Base-by-base conservation (phyloP, 176 grass and related monocot genomes). In the Melocanna baccifera region DNA sequence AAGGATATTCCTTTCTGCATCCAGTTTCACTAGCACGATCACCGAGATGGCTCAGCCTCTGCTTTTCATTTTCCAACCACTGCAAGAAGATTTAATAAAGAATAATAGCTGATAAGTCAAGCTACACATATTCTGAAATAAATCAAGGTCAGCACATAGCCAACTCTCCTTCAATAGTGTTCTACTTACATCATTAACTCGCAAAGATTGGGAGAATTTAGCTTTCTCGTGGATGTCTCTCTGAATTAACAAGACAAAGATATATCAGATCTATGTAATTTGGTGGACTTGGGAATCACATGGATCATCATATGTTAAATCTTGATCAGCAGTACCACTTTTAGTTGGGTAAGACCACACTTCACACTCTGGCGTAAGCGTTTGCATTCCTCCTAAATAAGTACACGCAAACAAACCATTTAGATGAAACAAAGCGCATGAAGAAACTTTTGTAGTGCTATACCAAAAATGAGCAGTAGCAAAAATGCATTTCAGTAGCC, bases 1-100 rank as follows among this genome's bases (percentile, higher is more conserved):
- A 93, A 99, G 97, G 97, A 99, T 99, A 99, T 99, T 99, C 84
- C 67, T 99, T 99, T 91, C 97, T 89, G 40, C 90, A 86, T 26
- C 93, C 97, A 67, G 91, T 94, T 92, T 99, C 97, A 94, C 93
- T 99, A 83, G 97, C 97, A 91, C 97, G 88, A 70, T 99, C 97
- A 88, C 97, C 90, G 56, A 99, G 88, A 93, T 94, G 93, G 77
- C 88, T 91, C 34, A 99, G 75, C 73, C 91, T 85, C 67, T 93
- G 86, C 76, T 94, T 99, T 83, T 99, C 97, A 92, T 75, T 99
- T 90, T 91, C 93, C 63, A 99, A 77, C 89, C 90, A 87, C 97
- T 99, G 71, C 25, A 84, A 80, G 57, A 76, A 37, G 84, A 88
- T 71, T 83, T 65, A 84, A 81, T 22, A 83, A 19, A 79, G 62